phyloP scores from a whole-genome alignment of 2,329 filamentous ascomycete species.

The Hawksworthiomyces lignivorus region DNA sequence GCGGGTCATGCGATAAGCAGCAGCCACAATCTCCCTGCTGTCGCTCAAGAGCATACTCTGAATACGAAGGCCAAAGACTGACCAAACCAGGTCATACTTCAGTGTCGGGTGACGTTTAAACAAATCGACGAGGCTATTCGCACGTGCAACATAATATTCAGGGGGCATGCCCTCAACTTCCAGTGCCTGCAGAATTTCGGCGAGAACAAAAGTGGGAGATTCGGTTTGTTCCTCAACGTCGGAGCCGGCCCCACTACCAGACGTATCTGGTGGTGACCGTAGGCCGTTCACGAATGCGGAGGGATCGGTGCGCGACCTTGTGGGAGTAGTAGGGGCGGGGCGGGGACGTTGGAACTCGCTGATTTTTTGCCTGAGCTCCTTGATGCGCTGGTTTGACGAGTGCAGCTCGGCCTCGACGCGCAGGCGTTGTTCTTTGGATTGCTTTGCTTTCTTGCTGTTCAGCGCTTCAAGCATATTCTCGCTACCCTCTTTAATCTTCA shows the following conservation, averaged over 20 bases:
- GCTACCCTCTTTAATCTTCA: slow-evolving; percentile 95
- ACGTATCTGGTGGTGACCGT: slow-evolving; percentile 50
- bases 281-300: slow-evolving; percentile 35
- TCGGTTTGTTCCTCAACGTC: slow-evolving; percentile 64
- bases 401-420: slow-evolving; percentile 83
- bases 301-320: slow-evolving; percentile 42
- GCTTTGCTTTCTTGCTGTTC: slow-evolving; percentile 90
- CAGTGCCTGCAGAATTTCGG: slow-evolving; percentile 82
- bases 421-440: slow-evolving; percentile 76
- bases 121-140: slow-evolving; percentile 90
- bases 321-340: slow-evolving; percentile 43
- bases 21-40: slow-evolving; percentile 89
- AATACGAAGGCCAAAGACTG: slow-evolving; percentile 85
- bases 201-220: slow-evolving; percentile 83
- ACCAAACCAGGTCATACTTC: slow-evolving; percentile 96
- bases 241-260: slow-evolving; percentile 48
- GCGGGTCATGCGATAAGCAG: slow-evolving; percentile 85
- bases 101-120: slow-evolving; percentile 88
- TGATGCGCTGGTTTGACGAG: slow-evolving; percentile 70
- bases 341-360: slow-evolving; percentile 49
- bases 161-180: slow-evolving; percentile 81
- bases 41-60: slow-evolving; percentile 95
- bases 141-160: slow-evolving; percentile 90
- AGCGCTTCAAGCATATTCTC: slow-evolving; percentile 96
- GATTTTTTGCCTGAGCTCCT: slow-evolving; percentile 52